A percentile compares a stretch with the other conserved stretches of the same genome.
These are phyloP conservation scores for Galeopsis tetrahit DNA, from an alignment of 257 asterid species.

Conservation along the genomic window DNA sequence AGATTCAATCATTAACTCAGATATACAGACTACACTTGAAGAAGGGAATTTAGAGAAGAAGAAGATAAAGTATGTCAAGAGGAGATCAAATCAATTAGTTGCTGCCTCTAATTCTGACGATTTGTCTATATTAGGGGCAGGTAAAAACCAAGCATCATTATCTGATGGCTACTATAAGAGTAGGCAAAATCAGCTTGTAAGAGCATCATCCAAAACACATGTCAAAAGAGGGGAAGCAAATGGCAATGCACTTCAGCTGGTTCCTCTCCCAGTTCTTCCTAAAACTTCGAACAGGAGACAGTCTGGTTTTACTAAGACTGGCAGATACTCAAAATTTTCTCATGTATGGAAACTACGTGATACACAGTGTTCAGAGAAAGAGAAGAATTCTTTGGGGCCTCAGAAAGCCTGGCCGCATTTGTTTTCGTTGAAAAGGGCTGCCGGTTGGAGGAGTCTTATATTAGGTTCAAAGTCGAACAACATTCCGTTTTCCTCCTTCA, in stretches of 20 bases:
- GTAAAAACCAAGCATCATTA: slow-evolving; percentile 45
- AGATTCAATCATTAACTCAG: slow-evolving; percentile 48
- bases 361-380: slow-evolving; percentile 51
- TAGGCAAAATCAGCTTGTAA: slow-evolving; percentile 82
- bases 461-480: slow-evolving; percentile 47
- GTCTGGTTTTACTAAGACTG: slow-evolving; percentile 52
- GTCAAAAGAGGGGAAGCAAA: slow-evolving; percentile 42
- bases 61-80: slow-evolving; percentile 64
- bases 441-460: slow-evolving; percentile 55
- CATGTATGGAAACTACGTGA: slow-evolving; percentile 79
- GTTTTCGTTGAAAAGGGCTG: slow-evolving; percentile 74
- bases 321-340: slow-evolving; percentile 54
- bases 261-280: slow-evolving; percentile 40
- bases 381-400: slow-evolving; percentile 46
- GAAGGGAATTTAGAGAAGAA: slow-evolving; percentile 56
- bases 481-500: slow-evolving; percentile 44
- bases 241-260: slow-evolving; percentile 37
- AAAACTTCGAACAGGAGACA: slow-evolving; percentile 46
- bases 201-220: slow-evolving; percentile 59
- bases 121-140: slow-evolving; percentile 34
- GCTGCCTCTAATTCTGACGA: slow-evolving; percentile 62
- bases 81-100: slow-evolving; percentile 79
- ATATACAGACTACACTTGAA: slow-evolving; percentile 44
- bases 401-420: slow-evolving; percentile 56
- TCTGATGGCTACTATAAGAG: slow-evolving; percentile 83